A percentile compares a stretch with the other conserved stretches of the same genome.
phyloP scores from a whole-genome alignment of 352 stramenopile genomes.

The Phytopythium delawarense region DNA sequence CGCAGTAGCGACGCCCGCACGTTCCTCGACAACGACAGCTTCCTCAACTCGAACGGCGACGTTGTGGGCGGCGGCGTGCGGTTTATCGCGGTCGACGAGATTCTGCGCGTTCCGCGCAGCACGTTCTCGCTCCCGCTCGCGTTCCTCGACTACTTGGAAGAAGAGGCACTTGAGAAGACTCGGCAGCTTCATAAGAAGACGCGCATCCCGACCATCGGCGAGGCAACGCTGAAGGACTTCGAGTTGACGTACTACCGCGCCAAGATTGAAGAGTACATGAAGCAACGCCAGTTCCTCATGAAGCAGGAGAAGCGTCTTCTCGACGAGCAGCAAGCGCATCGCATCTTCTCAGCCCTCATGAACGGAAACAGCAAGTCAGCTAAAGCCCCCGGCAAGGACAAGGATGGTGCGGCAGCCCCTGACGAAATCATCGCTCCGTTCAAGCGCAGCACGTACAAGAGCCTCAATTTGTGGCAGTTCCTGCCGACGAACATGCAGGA shows the following conservation, averaged over 20 bases:
- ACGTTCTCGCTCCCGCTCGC: constrained; percentile 73
- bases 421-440: constrained; percentile 56
- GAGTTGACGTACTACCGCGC: constrained; percentile 63
- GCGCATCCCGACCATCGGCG: constrained; percentile 15
- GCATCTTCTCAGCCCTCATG: constrained; percentile 34
- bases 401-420: constrained; percentile 8
- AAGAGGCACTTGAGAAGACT: constrained; percentile 50
- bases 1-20: constrained; percentile 32
- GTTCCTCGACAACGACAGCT: constrained; percentile 65
- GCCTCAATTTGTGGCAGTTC: constrained; percentile 72
- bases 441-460: constrained; percentile 85
- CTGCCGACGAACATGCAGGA: constrained; percentile 86
- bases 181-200: constrained; percentile 49
- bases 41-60: constrained; percentile 40
- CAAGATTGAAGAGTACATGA: constrained; percentile 73
- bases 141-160: constrained; percentile 71
- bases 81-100: constrained; percentile 72
- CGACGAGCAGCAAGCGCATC: constrained; percentile 42
- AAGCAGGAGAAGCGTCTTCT: constrained; percentile 63
- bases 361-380: constrained; percentile 13
- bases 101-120: constrained; percentile 62
- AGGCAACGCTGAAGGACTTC: constrained; percentile 28
- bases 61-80: constrained; percentile 26
- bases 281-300: constrained; percentile 74
- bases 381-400: constrained; percentile 21